Evolutionary conservation across 768 basidiomycete species (phyloP), one percentile per base, ranked within the genome.

Genomic region (Coprinellus micaceus): DNA sequence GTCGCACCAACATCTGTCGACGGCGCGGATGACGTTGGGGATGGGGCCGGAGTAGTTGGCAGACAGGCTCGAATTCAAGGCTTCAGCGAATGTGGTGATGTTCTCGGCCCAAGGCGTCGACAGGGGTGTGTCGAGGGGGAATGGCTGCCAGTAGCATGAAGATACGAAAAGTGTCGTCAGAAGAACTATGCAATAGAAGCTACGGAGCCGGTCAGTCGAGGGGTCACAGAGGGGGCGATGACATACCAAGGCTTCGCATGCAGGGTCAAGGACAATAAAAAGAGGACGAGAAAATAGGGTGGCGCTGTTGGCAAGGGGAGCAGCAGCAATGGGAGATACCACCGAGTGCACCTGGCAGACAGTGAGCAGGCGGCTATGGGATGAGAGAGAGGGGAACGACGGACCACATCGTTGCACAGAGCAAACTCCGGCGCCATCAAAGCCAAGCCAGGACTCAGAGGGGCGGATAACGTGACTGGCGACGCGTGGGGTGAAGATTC

Each of bases 121-220:
- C 56, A 92, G 82, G 0, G 79, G 75, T 25, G 79, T 82, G 58
- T 85, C 80, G 46, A 84, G 68, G 22, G 86, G 81, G 55, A 91
- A 82, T 28, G 92, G 89, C 59, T 89, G 88, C 91, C 91, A 93
- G 70, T 92, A 92, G 68, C 91, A 94, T 17, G 91, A 89, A 15
- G 91, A 89, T 58, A 91, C 77, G 67, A 91, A 93, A 48, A 93
- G 79, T n/a, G 91, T 88, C 0, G 83, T 79, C 13, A 94, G 82
- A 21, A 94, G 79, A 22, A 91, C 77, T 53, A 94, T 86, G 76
- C 91, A 94, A 68, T 94, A 94, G 68, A 92, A 91, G 64, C 91
- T 94, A 57, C 5, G 55, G 6, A 33, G 29, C 7, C 24, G 28
- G 36, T 67, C 45, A 63, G 45, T 30, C 21, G 7, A 17, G 21